Base-by-base conservation (phyloP, 1,284 basidiomycete genomes). In the Puccinia triticina region DNA sequence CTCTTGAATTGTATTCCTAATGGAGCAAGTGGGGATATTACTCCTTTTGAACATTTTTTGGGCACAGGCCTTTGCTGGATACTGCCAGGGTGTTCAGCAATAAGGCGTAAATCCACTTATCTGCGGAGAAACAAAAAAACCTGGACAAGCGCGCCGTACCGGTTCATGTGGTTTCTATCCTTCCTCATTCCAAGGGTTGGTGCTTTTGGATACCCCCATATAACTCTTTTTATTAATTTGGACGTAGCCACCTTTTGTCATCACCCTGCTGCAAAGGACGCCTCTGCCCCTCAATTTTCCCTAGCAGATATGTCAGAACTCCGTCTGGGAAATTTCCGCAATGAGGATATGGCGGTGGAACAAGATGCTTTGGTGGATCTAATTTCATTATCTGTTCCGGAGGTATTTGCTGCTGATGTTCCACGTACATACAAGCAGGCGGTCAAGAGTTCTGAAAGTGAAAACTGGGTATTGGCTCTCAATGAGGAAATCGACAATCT, bases 1-100 rank as follows among this genome's bases (percentile, higher is more conserved):
- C n/a, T n/a, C n/a, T n/a, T n/a, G n/a, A 78, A 78, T 29, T 7
- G 76, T 0, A 21, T 78, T 1, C 76, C 64, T 0, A 78, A 78
- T 21, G 16, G 40, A 5, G 7, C 34, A 0, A 46, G 32, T 7
- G 46, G 64, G 1, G 26, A 50, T 0, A 67, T n/a, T n/a, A 78
- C 76, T 21, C 76, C 76, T 50, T 78, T 26, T 26, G 26, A 78
- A 40, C 3, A 18, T 1, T 78, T 78, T 66, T 43, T 16, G 64
- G 76, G 18, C 12, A 46, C 0, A 53, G 50, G 29, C 76, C 76
- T 1, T 12, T 16, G 4, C 61, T 78, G 8, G 76, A 78, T 16
- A 8, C 18, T 4, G 21, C 50, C 0, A 2, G 64, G 0, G 50
- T 66, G 0, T 78, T 78, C 32, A 64, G 76, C 1, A 23, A 29